Evolutionary conservation across 2,329 filamentous ascomycete species (phyloP).

Genomic region (Microcera coccophila): DNA sequence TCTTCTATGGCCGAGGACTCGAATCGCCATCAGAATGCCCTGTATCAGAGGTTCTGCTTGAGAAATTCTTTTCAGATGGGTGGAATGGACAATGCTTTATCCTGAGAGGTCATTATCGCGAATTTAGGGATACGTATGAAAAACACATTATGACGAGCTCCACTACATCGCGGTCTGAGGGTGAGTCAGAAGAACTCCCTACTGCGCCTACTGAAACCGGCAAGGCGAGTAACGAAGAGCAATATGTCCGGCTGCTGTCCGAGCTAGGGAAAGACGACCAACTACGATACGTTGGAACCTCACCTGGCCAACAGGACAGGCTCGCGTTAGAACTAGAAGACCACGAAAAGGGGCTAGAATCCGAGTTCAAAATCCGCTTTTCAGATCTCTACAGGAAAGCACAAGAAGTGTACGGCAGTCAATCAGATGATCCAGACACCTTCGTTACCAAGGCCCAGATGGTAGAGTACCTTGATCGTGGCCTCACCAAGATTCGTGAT

Average conservation of each 20-base stretch:
- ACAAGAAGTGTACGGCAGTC: conserved; percentile 32
- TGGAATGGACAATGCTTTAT: conserved; percentile 53
- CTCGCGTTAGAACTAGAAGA: conserved; percentile 39
- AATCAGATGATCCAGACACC: conserved; percentile 32
- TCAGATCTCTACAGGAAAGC: conserved; percentile 46
- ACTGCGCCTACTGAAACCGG: conserved; percentile 17
- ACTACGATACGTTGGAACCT: conserved; percentile 35
- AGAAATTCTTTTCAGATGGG: conserved; percentile 43
- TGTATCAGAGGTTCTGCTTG: conserved; percentile 41
- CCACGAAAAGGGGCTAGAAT: conserved; percentile 47
- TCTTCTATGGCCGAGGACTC: conserved; percentile 51
- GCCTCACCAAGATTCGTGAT: conserved; percentile 42
- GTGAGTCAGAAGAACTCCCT: conserved; percentile 34
- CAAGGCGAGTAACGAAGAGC: conserved; percentile 30
- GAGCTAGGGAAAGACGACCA: conserved; percentile 43
- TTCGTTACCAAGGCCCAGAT: conserved; percentile 45
- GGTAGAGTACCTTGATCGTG: conserved; percentile 47
- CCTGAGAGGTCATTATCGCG: conserved; percentile 53
- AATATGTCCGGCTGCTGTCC: conserved; percentile 45
- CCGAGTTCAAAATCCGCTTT: conserved; percentile 44
- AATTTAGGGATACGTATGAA: conserved; percentile 52
- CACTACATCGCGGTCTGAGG: conserved; percentile 39
- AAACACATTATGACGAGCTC: conserved; percentile 45
- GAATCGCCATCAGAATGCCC: conserved; percentile 52
- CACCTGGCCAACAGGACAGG: conserved; percentile 37